Evolutionary conservation across 352 stramenopile species (phyloP), one percentile per base, ranked within the genome.

Genomic region (Globisporangium solare): DNA sequence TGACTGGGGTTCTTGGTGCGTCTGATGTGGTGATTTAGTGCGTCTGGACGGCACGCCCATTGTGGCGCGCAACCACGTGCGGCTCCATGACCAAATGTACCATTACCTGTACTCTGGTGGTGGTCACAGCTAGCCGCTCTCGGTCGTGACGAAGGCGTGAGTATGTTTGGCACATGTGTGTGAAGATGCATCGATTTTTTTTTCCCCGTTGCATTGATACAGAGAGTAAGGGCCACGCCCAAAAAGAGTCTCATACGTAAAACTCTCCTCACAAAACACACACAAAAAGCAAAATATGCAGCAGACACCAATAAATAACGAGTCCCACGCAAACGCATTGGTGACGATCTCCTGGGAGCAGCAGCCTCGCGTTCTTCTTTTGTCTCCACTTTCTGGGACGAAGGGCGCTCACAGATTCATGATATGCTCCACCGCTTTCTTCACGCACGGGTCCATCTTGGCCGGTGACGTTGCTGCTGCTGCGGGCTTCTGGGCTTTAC

Each of bases 31-130:
- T 55, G 17, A 55, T 32, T 32, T 63, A 94, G 84, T 96, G 61
- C 67, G 67, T 47, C 74, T 98, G 40, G 87, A 98, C 15, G 91
- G 89, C 43, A 97, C 92, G 49, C 59, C 69, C 21, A 95, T 98
- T 50, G 71, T 73, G 37, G 85, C 83, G 43, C 72, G 62, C 57
- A 96, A 96, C 67, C 71, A 74, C 64, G 83, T 97, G 48, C 89
- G 90, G 12, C 75, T 98, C 40, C 91, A 98, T 61, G 92, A 98
- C 58, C 93, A 98, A 72, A 95, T 97, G 85, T 98, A 97, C 63
- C 92, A 97, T 71, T 97, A 97, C 67, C 66, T 94, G 48, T 89
- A 91, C 61, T 76, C 76, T 14, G 61, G 65, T 32, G 45, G 56
- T n/a, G 57, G 61, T 0, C 54, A 55, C 48, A 58, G 51, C 20